Evolutionary conservation across 2,329 filamentous ascomycete genomes (phyloP), one percentile per base, ranked within the genome.

Genomic region (Scorias spongiosa): DNA sequence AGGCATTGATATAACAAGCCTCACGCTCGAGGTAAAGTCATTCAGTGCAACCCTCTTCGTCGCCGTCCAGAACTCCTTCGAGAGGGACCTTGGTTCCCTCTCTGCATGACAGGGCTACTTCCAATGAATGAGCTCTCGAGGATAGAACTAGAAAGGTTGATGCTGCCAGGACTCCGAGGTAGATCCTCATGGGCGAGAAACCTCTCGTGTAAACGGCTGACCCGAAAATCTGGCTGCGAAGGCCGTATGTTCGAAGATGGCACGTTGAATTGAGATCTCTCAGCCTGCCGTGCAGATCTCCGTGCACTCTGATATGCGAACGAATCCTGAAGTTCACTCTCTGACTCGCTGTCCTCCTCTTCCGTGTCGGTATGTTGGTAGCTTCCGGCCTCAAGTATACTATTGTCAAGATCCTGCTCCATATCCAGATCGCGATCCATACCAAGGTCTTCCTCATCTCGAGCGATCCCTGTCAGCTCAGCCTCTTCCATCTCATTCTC

Each of bases 311-410:
- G 50, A 38, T 26, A 42, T 9, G 51, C 51, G 18, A 57, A 56
- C 5, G 54, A 59, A 45, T 50, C 51, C 38, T 48, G 48, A 17
- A 57, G 45, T 41, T 53, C 52, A 1, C 52, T 48, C 39, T 56
- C 48, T 39, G 51, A 51, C 43, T 52, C 49, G 49, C 54, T 51
- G 46, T 69, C 67, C 42, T 70, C 67, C 1, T 66, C 50, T 47
- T 72, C 69, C 10, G 70, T 72, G 49, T 74, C 70, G 2, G 70
- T 74, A 49, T 73, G 70, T 51, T 74, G 65, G 49, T 73, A 74
- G 49, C 64, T 68, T 17, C 70, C 70, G 4, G 68, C 69, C 49
- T 72, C 70, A 0, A 69, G 70, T 17, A 73, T 61, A 46, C 68
- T 68, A 43, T 71, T 69, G 50, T 74, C 69, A 34, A 66, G 48